Conservation (phyloP, 306 rosid species). For the Cucurbita pepo region DNA sequence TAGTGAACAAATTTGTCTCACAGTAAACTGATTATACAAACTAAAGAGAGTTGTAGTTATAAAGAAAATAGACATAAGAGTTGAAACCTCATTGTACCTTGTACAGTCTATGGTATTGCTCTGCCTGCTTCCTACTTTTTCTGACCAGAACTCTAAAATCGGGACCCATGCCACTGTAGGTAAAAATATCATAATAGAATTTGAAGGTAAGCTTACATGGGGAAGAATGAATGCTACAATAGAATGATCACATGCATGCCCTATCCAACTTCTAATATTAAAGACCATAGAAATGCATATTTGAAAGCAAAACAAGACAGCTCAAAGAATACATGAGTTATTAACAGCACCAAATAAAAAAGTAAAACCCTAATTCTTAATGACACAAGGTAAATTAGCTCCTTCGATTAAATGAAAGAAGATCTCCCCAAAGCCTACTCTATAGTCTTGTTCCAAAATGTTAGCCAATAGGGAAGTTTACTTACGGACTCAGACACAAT, state of each 20-base stretch:
- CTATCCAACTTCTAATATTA: neutral
- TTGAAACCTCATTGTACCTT: constrained; percentile 27
- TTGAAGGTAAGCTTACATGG: neutral
- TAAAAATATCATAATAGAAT: neutral
- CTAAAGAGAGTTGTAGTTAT: neutral
- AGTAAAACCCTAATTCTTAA: neutral
- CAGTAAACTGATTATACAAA: neutral
- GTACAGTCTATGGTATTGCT: constrained; percentile 75
- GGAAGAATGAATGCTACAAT: neutral
- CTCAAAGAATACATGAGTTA: neutral
- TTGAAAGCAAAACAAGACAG: neutral
- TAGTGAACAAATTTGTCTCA: constrained; percentile 19
- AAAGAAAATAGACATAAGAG: neutral
- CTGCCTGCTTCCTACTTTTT: constrained; percentile 95
- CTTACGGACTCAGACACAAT: neutral
- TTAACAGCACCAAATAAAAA: neutral
- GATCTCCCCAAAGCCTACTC: neutral
- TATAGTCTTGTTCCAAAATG: neutral
- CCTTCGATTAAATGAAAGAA: neutral
- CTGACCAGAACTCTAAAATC: constrained; percentile 90
- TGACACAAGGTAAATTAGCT: neutral
- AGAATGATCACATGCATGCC: neutral
- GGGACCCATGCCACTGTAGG: constrained; percentile 89
- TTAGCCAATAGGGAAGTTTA: neutral
- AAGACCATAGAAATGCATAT: neutral